Percentiles rank a stretch among this genome's conserved stretches.
phyloP scores from a whole-genome alignment of 2,329 filamentous ascomycete genomes.

The Rachicladosporium sp. region DNA sequence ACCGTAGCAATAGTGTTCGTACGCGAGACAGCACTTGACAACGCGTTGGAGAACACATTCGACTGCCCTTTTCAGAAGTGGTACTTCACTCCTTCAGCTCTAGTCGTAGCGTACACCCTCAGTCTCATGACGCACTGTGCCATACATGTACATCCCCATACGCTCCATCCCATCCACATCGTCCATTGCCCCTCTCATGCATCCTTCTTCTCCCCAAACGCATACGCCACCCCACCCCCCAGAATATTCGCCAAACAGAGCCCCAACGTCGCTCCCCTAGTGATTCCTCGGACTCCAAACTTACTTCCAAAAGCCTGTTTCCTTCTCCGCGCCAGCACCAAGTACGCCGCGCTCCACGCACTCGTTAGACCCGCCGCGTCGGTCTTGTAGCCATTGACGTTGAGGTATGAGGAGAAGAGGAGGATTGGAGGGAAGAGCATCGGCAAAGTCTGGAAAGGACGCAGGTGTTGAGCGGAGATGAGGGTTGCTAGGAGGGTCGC shows the following conservation, averaged over 20 bases:
- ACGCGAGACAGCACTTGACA: too few relatives aligned
- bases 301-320: slow-evolving; percentile 36
- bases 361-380: slow-evolving; percentile 52
- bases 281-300: slow-evolving; percentile 38
- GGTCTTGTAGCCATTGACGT: slow-evolving; percentile 48
- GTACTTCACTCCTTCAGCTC: too few relatives aligned
- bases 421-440: slow-evolving; percentile 56
- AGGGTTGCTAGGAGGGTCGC: slow-evolving; percentile 54
- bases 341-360: slow-evolving; percentile 52
- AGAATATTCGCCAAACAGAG: slow-evolving; percentile 39
- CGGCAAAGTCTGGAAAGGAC: slow-evolving; percentile 53
- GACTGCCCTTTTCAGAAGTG: too few relatives aligned
- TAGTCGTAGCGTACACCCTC: too few relatives aligned
- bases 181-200: background rate
- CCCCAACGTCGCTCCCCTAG: slow-evolving; percentile 40
- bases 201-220: slow-evolving; percentile 33
- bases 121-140: too few relatives aligned
- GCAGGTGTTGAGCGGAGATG: slow-evolving; percentile 52
- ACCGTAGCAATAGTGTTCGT: too few relatives aligned
- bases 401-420: slow-evolving; percentile 54
- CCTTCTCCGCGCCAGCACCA: slow-evolving; percentile 48
- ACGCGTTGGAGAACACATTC: too few relatives aligned
- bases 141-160: too few relatives aligned
- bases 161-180: too few relatives aligned
- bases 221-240: slow-evolving; percentile 40